A percentile compares a stretch with the other conserved stretches of the same genome.
Conservation (phyloP, 345 rosid genomes). For the Dovyalis caffra region DNA sequence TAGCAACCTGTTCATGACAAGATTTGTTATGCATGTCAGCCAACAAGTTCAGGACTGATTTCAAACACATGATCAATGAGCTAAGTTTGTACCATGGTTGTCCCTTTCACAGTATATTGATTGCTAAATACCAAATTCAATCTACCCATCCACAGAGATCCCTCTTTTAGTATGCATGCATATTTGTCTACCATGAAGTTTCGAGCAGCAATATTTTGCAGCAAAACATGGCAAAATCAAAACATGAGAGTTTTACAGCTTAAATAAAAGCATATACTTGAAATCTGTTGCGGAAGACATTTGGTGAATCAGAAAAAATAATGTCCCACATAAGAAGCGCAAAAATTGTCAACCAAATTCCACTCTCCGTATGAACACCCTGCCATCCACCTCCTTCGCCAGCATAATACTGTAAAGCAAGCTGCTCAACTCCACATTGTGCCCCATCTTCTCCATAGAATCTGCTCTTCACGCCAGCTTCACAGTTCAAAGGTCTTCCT, state of each 20-base stretch:
- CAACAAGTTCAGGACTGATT: no score
- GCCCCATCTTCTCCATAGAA: conserved; percentile 89
- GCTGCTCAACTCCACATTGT: conserved; percentile 94
- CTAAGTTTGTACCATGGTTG: no score
- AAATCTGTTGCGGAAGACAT: conserved; percentile 75
- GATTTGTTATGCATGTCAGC: neutral
- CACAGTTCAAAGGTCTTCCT: conserved; percentile 86
- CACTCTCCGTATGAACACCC: conserved; percentile 85
- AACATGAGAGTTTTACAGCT: neutral
- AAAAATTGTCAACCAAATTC: conserved; percentile 88
- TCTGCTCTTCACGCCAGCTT: conserved; percentile 70
- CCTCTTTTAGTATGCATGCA: no score
- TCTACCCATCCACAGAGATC: no score
- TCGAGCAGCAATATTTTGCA: neutral
- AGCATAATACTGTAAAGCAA: conserved; percentile 83
- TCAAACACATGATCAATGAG: neutral
- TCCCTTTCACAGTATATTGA: no score
- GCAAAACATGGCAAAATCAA: neutral
- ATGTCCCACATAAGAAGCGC: conserved; percentile 93
- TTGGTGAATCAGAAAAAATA: conserved; percentile 63
- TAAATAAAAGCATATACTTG: conserved; percentile 51
- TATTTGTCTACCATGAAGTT: neutral
- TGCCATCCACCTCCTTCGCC: conserved; percentile 85
- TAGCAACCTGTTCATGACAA: neutral
- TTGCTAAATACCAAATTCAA: no score